These are phyloP conservation scores for Aethionema arabicum DNA, from an alignment of 345 rosid species.

Conservation along the genomic window DNA sequence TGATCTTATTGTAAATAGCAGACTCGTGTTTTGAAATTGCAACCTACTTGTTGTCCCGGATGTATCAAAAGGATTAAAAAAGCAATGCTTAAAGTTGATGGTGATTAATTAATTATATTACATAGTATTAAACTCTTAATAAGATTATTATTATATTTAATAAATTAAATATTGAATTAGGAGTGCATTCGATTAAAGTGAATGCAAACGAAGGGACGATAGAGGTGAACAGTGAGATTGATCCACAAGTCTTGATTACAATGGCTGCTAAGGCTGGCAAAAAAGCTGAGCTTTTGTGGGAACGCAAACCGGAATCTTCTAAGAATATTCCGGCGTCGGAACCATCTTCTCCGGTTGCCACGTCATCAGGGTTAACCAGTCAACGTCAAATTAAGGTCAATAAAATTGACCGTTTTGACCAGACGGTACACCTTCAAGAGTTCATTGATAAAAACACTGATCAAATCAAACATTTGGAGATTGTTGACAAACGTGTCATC, in stretches of 20 bases:
- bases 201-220: conserved; percentile 24
- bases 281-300: conserved; percentile 24
- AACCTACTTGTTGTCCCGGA: conserved; percentile 4
- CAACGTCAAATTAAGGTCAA: conserved; percentile 12
- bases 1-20: background rate
- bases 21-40: conserved; percentile 23
- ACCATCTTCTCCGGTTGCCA: background rate
- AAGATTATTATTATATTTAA: no score
- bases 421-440: conserved; percentile 9
- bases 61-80: conserved; percentile 15
- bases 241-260: conserved; percentile 16
- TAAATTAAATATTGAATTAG: background rate
- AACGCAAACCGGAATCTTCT: conserved; percentile 9
- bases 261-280: conserved; percentile 16
- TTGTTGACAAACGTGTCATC: conserved; percentile 12
- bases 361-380: conserved; percentile 1
- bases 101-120: conserved; percentile 13
- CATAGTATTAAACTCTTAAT: no score
- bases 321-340: background rate
- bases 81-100: conserved; percentile 23
- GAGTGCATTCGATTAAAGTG: conserved; percentile 22
- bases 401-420: conserved; percentile 15
- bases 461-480: conserved; percentile 24
- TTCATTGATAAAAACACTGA: conserved; percentile 14
- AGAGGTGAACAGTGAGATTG: conserved; percentile 10